phyloP scores from a whole-genome alignment of 2,329 filamentous ascomycete genomes.

The Pleoardoris graminearum region DNA sequence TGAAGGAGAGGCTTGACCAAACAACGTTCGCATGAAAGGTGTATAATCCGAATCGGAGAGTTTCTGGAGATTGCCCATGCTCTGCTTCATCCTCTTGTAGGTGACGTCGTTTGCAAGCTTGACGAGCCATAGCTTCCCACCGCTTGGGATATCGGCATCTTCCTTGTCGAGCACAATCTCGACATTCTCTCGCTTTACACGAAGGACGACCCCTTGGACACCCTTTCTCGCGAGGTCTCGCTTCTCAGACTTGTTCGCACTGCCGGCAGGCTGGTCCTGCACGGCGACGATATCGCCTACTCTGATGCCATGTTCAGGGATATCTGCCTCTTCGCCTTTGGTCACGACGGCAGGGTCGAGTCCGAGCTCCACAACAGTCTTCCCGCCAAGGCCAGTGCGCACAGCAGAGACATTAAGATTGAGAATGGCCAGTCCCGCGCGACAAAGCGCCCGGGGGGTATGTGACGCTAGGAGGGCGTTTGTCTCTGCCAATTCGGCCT shows the following conservation, averaged over 20 bases:
- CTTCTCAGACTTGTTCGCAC: conserved; percentile 72
- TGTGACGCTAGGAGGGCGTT: conserved; percentile 67
- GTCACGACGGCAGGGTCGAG: conserved; percentile 68
- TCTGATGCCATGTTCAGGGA: conserved; percentile 76
- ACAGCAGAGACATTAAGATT: conserved; percentile 75
- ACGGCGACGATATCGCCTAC: conserved; percentile 78
- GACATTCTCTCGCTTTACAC: conserved; percentile 61
- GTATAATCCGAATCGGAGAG: conserved; percentile 60
- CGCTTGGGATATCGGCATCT: conserved; percentile 56
- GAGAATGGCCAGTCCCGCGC: conserved; percentile 76
- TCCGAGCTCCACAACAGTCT: conserved; percentile 79
- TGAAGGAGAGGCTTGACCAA: conserved; percentile 61
- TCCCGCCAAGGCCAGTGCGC: conserved; percentile 89
- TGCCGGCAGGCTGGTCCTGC: conserved; percentile 72
- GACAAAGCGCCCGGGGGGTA: conserved; percentile 69
- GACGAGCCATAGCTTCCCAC: conserved; percentile 64
- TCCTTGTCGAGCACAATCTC: conserved; percentile 72
- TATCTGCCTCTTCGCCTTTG: conserved; percentile 53
- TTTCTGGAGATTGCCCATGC: conserved; percentile 63
- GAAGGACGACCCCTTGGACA: conserved; percentile 70
- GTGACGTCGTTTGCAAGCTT: conserved; percentile 70
- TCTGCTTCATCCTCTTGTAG: conserved; percentile 66
- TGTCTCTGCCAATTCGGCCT: conserved; percentile 72
- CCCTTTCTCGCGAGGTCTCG: conserved; percentile 71
- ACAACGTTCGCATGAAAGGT: conserved; percentile 62